Evolutionary conservation across 2,329 filamentous ascomycete species (phyloP).

Genomic region (Ceratocystis eucalypticola): DNA sequence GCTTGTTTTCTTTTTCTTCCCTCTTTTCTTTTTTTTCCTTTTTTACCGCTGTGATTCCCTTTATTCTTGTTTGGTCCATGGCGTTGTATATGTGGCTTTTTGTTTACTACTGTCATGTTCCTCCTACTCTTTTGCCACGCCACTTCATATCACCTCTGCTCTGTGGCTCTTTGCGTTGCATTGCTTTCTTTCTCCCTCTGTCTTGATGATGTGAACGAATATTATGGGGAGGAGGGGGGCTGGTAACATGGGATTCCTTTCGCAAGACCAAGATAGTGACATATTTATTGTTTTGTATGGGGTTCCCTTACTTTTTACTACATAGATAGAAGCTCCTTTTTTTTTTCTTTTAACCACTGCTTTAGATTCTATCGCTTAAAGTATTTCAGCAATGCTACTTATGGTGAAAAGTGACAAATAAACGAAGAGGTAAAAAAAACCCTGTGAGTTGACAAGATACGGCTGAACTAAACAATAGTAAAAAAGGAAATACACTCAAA

Average conservation of each 20-base stretch:
- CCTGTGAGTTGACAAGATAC: neutral
- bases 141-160: neutral
- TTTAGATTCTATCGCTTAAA: too few species aligned
- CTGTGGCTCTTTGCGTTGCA: neutral
- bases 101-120: neutral
- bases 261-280: too few species aligned
- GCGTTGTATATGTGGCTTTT: constrained; percentile 17
- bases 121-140: neutral
- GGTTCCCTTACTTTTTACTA: too few species aligned
- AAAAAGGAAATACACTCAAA: neutral
- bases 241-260: neutral
- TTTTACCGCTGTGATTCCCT: constrained; percentile 10
- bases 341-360: too few species aligned
- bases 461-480: neutral
- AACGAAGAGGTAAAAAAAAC: neutral
- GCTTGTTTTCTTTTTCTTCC: constrained; percentile 10
- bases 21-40: constrained; percentile 1
- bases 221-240: neutral
- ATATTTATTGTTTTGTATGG: too few species aligned
- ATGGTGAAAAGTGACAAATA: too few species aligned
- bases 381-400: too few species aligned
- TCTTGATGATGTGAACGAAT: neutral
- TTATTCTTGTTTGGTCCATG: constrained; percentile 14
- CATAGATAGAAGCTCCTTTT: too few species aligned
- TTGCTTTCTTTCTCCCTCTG: neutral